Evolutionary conservation across 1,139 yeast genomes (phyloP), one percentile per base, ranked within the genome.

Genomic region (Yamadazyma conglobata): DNA sequence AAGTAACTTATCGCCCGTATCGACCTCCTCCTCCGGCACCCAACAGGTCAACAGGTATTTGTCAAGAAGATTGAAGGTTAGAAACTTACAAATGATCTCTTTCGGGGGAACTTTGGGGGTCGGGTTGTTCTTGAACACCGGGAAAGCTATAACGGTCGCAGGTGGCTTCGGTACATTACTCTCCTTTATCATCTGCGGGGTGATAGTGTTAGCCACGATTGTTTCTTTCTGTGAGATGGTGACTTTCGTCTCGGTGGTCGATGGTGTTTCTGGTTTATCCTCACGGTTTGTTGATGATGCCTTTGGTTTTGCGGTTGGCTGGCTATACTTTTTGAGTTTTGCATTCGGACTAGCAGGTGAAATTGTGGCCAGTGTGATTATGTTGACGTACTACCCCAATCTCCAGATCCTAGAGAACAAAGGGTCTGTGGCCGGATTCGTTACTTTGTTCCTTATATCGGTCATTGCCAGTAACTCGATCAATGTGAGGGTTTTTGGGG

Each of bases 161-260:
- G 96, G 96, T 3, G 95, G 95, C 0, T 60, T 86, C 34, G 95
- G 95, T 0, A 74, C 88, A 2, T 53, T 85, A 7, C 48, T 87
- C 3, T 94, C 95, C 2, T 86, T 78, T 48, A 38, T 70, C 0
- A 57, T 85, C 8, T 73, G 86, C 22, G 93, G 93, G 0, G 48
- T 75, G 1, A 66, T 86, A 10, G 88, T 84, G 0, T 54, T 80
- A 25, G 72, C 82, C 3, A 78, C 93, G 2, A 74, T 85, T 70
- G 60, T 79, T 15, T 77, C 89, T 4, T 80, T 85, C 50, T 85
- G 94, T 38, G 96, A 87, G 56, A 82, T 87, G 83, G 87, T 85
- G 8, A 83, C 95, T 0, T 66, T 86, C 40, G 76, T 85, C 15
- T 93, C 95, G 0, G 74, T 84, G 15, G 82, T 85, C 15, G 88